These are phyloP conservation scores for Umbilicus rupestris DNA, from an alignment of 164 flowering plant genomes.

Conservation along the genomic window DNA sequence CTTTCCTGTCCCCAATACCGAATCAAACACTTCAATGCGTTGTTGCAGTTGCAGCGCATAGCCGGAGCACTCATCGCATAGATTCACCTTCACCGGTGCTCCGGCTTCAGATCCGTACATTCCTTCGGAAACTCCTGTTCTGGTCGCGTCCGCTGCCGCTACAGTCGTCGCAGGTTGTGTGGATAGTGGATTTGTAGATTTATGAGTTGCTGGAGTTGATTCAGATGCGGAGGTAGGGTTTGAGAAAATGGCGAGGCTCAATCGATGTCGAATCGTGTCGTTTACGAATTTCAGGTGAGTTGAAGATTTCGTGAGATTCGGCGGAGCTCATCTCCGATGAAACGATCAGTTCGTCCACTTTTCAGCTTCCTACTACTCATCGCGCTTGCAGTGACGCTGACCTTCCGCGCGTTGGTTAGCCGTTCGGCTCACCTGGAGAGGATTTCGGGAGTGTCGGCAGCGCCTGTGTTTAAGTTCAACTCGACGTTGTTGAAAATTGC, in stretches of 20 bases:
- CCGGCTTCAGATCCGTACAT: not conserved
- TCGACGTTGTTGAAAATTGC: constrained; percentile 58
- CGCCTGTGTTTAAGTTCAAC: constrained; percentile 27
- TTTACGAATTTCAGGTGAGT: not conserved
- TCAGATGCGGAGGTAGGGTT: not conserved
- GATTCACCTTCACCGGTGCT: not conserved
- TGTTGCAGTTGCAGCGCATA: not conserved
- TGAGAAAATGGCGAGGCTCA: not conserved
- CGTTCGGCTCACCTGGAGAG: constrained; percentile 14
- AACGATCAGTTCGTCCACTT: constrained; percentile 39
- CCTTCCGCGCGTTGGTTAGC: constrained; percentile 26
- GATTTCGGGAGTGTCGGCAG: not conserved
- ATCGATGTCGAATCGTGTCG: not conserved
- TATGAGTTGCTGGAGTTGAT: not conserved
- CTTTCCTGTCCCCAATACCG: not conserved
- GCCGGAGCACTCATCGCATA: not conserved
- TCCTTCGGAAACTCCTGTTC: not conserved
- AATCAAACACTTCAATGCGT: not conserved
- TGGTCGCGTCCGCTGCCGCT: not conserved
- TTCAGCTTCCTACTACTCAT: constrained; percentile 35
- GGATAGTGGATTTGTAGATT: too few species aligned
- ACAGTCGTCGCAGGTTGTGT: too few species aligned
- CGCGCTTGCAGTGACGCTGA: constrained; percentile 31
- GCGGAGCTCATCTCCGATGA: constrained; percentile 26
- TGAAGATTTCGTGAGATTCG: not conserved